Evolutionary conservation across 192 early-diverging fungal species (phyloP).

Genomic region (Backusella australiensis): DNA sequence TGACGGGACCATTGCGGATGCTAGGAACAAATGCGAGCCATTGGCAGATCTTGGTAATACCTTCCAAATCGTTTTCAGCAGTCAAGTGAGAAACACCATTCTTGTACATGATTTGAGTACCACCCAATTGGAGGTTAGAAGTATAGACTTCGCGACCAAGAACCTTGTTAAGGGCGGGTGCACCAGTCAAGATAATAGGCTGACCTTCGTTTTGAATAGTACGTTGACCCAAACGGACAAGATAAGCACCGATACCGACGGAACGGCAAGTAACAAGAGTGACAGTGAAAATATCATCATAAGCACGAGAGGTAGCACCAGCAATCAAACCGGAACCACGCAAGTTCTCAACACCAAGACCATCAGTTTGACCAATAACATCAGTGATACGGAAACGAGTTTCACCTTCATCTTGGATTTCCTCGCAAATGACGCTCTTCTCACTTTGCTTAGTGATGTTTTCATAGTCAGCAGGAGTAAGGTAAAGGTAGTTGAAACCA

Average conservation of each 20-base stretch:
- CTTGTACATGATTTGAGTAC: constrained; percentile 99
- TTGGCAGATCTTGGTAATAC: constrained; percentile 87
- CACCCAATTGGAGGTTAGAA: constrained; percentile 96
- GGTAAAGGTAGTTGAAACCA: constrained; percentile 93
- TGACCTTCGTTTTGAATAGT: constrained; percentile 97
- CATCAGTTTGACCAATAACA: constrained; percentile 84
- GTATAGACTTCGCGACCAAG: constrained; percentile 97
- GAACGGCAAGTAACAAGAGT: constrained; percentile 97
- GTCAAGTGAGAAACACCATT: constrained; percentile 98
- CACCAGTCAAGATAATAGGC: constrained; percentile 98
- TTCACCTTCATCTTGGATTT: constrained; percentile 72
- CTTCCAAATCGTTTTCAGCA: constrained; percentile 92
- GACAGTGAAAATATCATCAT: constrained; percentile 96
- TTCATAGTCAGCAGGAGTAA: constrained; percentile 72
- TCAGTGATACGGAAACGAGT: constrained; percentile 79
- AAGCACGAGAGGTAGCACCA: constrained; percentile 92
- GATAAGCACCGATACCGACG: constrained; percentile 98
- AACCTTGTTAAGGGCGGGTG: constrained; percentile 96
- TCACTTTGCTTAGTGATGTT: constrained; percentile 56
- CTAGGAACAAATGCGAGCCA: constrained; percentile 94
- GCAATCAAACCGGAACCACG: constrained; percentile 97
- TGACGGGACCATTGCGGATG: constrained; percentile 62
- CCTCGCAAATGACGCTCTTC: constrained; percentile 72
- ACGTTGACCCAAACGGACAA: constrained; percentile 97
- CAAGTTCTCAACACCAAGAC: constrained; percentile 96